A percentile compares a stretch with the other conserved stretches of the same genome.
Evolutionary conservation across 805 yeast genomes (phyloP).

Genomic region (Saturnispora diversa): DNA sequence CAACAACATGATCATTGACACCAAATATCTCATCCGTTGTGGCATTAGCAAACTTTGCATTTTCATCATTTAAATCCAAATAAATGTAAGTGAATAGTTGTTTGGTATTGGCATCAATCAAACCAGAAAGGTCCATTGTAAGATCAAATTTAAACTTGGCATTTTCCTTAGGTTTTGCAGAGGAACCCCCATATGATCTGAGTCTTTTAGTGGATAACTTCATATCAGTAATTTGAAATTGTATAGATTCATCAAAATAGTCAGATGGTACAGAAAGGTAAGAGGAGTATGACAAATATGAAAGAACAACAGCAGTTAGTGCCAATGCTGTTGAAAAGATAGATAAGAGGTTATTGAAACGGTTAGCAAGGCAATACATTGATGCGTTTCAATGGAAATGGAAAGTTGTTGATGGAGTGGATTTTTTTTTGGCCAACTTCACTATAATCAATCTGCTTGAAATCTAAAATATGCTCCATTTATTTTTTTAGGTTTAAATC

Average conservation of each 20-base stretch:
- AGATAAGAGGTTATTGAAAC: slow-evolving; percentile 2
- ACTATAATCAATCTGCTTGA: no score
- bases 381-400: not conserved
- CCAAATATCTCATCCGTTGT: slow-evolving; percentile 2
- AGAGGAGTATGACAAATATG: slow-evolving; percentile 9
- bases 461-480: no score
- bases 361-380: slow-evolving; percentile 6
- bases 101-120: slow-evolving; percentile 95
- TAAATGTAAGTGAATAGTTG: slow-evolving; percentile 89
- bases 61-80: slow-evolving; percentile 46
- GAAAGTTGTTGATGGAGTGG: not conserved
- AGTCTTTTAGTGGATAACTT: slow-evolving; percentile 17
- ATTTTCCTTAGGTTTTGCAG: slow-evolving; percentile 69
- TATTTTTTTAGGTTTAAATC: no score
- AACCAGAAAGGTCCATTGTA: slow-evolving; percentile 61
- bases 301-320: slow-evolving; percentile 1
- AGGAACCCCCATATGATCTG: slow-evolving; percentile 47
- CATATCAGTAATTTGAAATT: slow-evolving; percentile 9
- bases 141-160: slow-evolving; percentile 65
- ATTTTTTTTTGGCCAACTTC: not conserved
- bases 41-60: not conserved
- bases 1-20: not conserved
- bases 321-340: slow-evolving; percentile 6
- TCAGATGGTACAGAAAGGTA: slow-evolving; percentile 1
- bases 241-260: slow-evolving; percentile 6